Conservation (phyloP, 176 grass and related monocot genomes). For the Carex parvula region DNA sequence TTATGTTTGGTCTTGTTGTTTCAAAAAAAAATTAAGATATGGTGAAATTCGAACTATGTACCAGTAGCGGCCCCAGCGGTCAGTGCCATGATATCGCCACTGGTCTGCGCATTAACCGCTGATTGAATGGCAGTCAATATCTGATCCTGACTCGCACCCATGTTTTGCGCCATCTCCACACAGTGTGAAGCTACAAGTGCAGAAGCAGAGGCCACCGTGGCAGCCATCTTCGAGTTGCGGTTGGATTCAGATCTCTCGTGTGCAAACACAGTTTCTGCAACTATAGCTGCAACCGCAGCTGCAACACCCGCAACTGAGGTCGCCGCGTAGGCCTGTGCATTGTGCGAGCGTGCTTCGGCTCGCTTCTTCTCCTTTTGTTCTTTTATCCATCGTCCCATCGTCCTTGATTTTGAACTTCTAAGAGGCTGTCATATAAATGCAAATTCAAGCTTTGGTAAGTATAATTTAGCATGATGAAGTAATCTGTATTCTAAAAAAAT, state of each 20-base stretch:
- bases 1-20: not conserved
- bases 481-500: not conserved
- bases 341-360: conserved; percentile 68
- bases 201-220: conserved; percentile 63
- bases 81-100: conserved; percentile 86
- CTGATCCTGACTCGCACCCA: conserved; percentile 78
- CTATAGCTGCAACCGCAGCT: conserved; percentile 75
- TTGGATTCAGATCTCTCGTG: conserved; percentile 33
- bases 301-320: conserved; percentile 87
- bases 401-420: conserved; percentile 38
- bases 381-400: conserved; percentile 84
- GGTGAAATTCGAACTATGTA: not conserved
- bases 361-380: conserved; percentile 93
- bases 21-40: not conserved
- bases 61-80: conserved; percentile 83
- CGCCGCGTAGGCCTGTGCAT: conserved; percentile 79
- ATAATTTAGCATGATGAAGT: not conserved
- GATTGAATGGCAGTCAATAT: conserved; percentile 71
- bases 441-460: not conserved
- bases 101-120: conserved; percentile 75
- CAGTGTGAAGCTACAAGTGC: conserved; percentile 87
- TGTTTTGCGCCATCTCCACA: conserved; percentile 84
- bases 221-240: conserved; percentile 44
- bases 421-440: conserved; percentile 32
- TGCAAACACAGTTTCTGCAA: conserved; percentile 60